Evolutionary conservation across 2,329 filamentous ascomycete genomes (phyloP).

Genomic region (Trichoderma lentiforme): DNA sequence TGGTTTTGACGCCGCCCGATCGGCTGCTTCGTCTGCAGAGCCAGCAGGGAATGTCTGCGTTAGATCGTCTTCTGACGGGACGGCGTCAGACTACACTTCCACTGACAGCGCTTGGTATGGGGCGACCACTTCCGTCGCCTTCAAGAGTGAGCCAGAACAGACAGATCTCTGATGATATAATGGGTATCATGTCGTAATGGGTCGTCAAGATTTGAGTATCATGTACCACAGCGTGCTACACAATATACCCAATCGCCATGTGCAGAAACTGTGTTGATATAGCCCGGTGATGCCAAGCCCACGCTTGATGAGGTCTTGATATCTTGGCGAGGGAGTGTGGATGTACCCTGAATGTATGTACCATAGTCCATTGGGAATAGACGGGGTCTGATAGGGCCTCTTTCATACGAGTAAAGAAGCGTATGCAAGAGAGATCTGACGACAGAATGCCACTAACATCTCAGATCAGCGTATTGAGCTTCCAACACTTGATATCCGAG

Average conservation of each 20-base stretch:
- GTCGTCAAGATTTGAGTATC: background rate
- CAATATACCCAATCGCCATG: background rate
- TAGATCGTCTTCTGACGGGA: background rate
- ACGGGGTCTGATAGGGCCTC: background rate
- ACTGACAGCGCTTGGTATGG: background rate
- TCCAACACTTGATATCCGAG: background rate
- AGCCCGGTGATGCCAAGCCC: background rate
- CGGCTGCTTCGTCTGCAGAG: background rate
- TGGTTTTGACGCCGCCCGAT: background rate
- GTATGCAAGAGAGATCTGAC: slow-evolving; percentile 12
- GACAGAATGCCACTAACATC: background rate
- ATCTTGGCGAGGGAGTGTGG: background rate
- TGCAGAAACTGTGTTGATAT: background rate
- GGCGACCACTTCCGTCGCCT: background rate
- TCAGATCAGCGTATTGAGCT: background rate
- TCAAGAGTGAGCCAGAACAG: background rate
- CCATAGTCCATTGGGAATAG: background rate
- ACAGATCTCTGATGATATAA: background rate
- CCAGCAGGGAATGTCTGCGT: background rate
- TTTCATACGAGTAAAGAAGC: background rate
- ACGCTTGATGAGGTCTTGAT: background rate
- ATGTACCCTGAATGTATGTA: background rate
- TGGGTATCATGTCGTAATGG: background rate
- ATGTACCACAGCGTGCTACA: background rate
- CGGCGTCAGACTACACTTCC: background rate